A percentile compares a stretch with the other conserved stretches of the same genome.
Evolutionary conservation across 2,329 filamentous ascomycete species (phyloP).

Genomic region (Madurella mycetomatis): DNA sequence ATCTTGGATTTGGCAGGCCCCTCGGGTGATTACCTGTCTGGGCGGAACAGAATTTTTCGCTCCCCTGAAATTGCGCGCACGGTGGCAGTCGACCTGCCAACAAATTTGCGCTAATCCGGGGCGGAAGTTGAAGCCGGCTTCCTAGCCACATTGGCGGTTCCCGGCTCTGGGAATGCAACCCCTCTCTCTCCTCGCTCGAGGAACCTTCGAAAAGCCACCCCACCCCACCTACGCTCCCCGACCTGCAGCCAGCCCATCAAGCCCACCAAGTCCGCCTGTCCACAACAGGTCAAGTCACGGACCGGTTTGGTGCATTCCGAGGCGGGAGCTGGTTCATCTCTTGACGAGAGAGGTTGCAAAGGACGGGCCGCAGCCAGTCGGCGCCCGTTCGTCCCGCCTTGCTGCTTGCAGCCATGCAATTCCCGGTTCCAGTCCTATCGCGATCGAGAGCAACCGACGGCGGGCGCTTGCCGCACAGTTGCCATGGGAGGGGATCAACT

Average conservation of each 20-base stretch:
- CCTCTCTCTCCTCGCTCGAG: slow-evolving; percentile 4
- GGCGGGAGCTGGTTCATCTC: slow-evolving; percentile 4
- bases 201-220: slow-evolving; percentile 18
- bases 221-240: slow-evolving; percentile 3
- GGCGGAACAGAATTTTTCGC: slow-evolving; percentile 14
- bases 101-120: slow-evolving; percentile 25
- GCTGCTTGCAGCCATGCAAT: slow-evolving; percentile 3
- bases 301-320: slow-evolving; percentile 9
- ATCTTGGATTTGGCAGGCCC: neutral
- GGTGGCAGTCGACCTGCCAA: slow-evolving; percentile 18
- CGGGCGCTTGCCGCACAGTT: neutral
- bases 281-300: slow-evolving; percentile 1
- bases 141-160: slow-evolving; percentile 21
- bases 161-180: slow-evolving; percentile 20
- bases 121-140: slow-evolving; percentile 24
- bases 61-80: slow-evolving; percentile 20
- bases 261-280: neutral
- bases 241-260: slow-evolving; percentile 2
- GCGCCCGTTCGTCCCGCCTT: neutral
- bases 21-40: slow-evolving; percentile 4
- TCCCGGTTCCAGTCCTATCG: neutral
- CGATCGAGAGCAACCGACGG: slow-evolving; percentile 3
- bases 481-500: neutral
- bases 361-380: slow-evolving; percentile 10
- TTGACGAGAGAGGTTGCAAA: slow-evolving; percentile 6